These are phyloP conservation scores for Calonectria fujianensis DNA, from an alignment of 2,329 filamentous ascomycete genomes.

Conservation along the genomic window DNA sequence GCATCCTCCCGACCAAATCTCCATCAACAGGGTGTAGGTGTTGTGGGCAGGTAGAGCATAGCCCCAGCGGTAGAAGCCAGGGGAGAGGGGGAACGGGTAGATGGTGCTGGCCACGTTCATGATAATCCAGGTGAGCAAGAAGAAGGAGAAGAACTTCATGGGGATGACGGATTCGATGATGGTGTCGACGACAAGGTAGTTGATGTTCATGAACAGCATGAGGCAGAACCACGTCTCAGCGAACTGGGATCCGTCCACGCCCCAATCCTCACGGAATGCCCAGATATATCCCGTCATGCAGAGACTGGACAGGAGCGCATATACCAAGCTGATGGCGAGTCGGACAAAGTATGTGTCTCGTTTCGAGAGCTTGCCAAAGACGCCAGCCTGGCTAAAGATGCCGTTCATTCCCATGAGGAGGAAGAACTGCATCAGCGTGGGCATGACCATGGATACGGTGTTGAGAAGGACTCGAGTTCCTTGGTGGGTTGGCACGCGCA, in stretches of 20 bases:
- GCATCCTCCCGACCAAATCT: conserved; percentile 67
- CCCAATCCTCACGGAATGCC: conserved; percentile 66
- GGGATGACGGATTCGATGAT: conserved; percentile 55
- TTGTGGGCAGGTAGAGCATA: conserved; percentile 61
- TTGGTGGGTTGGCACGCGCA: conserved; percentile 60
- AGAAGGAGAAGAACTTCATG: conserved; percentile 62
- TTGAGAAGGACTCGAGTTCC: conserved; percentile 60
- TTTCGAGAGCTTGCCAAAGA: conserved; percentile 48
- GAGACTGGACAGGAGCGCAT: conserved; percentile 61
- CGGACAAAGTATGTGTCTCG: conserved; percentile 53
- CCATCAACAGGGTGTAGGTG: conserved; percentile 60
- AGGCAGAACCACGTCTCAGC: conserved; percentile 55
- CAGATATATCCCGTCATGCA: conserved; percentile 64
- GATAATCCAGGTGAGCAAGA: conserved; percentile 65
- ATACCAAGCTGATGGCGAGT: conserved; percentile 55
- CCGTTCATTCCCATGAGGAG: conserved; percentile 54
- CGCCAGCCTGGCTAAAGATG: conserved; percentile 38
- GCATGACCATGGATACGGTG: conserved; percentile 62
- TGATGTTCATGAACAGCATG: conserved; percentile 65
- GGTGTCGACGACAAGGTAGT: conserved; percentile 65
- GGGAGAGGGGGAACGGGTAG: conserved; percentile 60
- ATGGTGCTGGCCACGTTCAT: conserved; percentile 62
- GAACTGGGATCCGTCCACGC: conserved; percentile 57
- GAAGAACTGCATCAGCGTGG: conserved; percentile 59
- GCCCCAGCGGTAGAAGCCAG: conserved; percentile 63